Evolutionary conservation across 345 rosid species (phyloP), one percentile per base, ranked within the genome.

Genomic region (Abelmoschus esculentus): DNA sequence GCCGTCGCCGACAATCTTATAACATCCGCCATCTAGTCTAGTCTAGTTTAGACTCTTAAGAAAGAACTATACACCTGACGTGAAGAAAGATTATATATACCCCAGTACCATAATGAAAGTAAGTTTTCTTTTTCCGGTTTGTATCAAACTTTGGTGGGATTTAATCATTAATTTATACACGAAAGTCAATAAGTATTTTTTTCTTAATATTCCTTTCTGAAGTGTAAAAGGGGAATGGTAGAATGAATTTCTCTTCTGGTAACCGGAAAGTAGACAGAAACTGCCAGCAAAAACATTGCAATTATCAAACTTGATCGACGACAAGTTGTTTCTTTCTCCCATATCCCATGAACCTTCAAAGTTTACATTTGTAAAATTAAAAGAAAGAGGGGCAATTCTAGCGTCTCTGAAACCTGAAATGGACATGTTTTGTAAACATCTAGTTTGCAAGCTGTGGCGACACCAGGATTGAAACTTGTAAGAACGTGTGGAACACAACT

Each of bases 21-120:
- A 42, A 59, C 55, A 15, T 46, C 73, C 5, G 66, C 73, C 73
- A 22, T 22, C 26, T 22, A 22, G 58, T 70, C 22, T 42, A 42
- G 3, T 7, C 34, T 17, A 56, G 53, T 54, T 19, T 54, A 54
- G 44, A 57, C 29, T 10, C 29, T 22, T 52, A 49, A 29, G 53
- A 26, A 69, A 56, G 22, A 56, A 56, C 1, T 6, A 52, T 13
- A 12, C 6, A 49, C n/a, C 14, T 0, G 4, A 49, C 17, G 18
- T 49, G 53, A 49, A 14, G 58, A 54, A 19, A 7, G 28, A 54
- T 18, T 7, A 18, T 54, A 22, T 17, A 9, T 54, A 2, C 17
- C 8, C 5, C 6, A 2, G 53, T 49, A 46, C 3, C 12, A 2
- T 2, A 46, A 46, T 49, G 53, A n/a, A 13, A 14, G 53, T 38